These are phyloP conservation scores for Chaetomiaceae sp. DNA, from an alignment of 2,329 filamentous ascomycete genomes.

Conservation along the genomic window DNA sequence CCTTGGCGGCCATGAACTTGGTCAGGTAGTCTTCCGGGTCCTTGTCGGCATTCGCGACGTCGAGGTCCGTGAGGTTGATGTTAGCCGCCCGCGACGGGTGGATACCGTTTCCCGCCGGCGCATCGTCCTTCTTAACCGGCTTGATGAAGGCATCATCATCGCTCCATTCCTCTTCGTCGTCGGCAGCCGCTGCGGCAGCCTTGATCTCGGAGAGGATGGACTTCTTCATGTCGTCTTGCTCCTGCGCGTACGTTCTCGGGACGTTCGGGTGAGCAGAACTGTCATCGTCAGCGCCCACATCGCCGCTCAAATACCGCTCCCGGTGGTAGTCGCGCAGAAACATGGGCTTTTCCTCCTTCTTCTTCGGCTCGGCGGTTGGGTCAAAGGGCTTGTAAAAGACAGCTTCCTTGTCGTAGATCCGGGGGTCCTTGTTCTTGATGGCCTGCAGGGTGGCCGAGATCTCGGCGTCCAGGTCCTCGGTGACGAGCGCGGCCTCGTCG, in stretches of 20 bases:
- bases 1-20: conserved; percentile 88
- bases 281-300: conserved; percentile 53
- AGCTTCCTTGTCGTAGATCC: conserved; percentile 75
- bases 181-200: conserved; percentile 47
- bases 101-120: conserved; percentile 41
- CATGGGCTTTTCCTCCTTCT: conserved; percentile 77
- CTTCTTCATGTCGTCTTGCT: conserved; percentile 79
- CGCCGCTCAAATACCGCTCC: conserved; percentile 75
- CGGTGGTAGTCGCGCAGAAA: conserved; percentile 87
- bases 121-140: conserved; percentile 53
- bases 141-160: conserved; percentile 73
- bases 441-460: conserved; percentile 84
- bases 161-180: conserved; percentile 47
- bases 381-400: conserved; percentile 72
- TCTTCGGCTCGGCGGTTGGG: conserved; percentile 39
- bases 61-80: conserved; percentile 51
- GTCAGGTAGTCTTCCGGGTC: conserved; percentile 87
- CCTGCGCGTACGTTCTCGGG: conserved; percentile 74
- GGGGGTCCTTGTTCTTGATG: conserved; percentile 84
- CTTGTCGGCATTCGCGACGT: conserved; percentile 73
- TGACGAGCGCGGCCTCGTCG: conserved; percentile 82
- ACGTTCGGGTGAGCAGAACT: conserved; percentile 37
- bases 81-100: conserved; percentile 52
- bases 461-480: conserved; percentile 77
- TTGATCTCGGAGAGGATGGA: conserved; percentile 78